Evolutionary conservation across 2,329 filamentous ascomycete genomes (phyloP), one percentile per base, ranked within the genome.

Genomic region (Berkeleyomyces rouxiae): DNA sequence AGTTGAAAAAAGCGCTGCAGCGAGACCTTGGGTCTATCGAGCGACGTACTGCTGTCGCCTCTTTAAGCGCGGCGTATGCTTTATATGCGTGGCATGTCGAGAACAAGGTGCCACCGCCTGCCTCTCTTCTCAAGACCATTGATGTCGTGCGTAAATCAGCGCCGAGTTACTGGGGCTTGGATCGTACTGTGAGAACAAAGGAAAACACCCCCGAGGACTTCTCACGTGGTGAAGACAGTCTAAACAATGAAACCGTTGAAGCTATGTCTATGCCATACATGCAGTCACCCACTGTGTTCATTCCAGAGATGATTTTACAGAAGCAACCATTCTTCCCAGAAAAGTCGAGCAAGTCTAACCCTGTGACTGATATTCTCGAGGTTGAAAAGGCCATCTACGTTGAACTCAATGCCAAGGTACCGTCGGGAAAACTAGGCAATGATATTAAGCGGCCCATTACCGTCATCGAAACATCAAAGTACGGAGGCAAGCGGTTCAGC

Each of bases 401-500:
- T 3, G 66, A 67, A 36, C 63, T 67, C 16, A 59, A 63, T 16
- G 58, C 66, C 33, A 55, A 62, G 4, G 61, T 61, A 36, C 63
- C 64, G n/a, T 58, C 47, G 2, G 62, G 47, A 10, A 59, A 61
- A 36, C 44, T 37, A 2, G 23, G 36, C 10, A 43, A 36, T 31
- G 66, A 67, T n/a, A 13, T 66, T 23, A 74, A 72, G 66, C 70
- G 74, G 31, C 74, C 75, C 37, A 71, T 76, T 23, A 72, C 70
- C 7, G 67, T 76, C 11, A 65, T 76, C 9, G 71, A 72, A 3
- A 68, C 72, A 60, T 72, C 72, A 13, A 74, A 74, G 0, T 75
- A 74, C 57, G 69, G 72, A 9, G 74, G 74, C 1, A 72, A 70
- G 47, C 70, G 71, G 0, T 71, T 75, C 63, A 68, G 72, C n/a